A percentile compares a stretch with the other conserved stretches of the same genome.
Evolutionary conservation across 108 stramenopile species (phyloP).

Genomic region (Cyclostephanos invisitatus): DNA sequence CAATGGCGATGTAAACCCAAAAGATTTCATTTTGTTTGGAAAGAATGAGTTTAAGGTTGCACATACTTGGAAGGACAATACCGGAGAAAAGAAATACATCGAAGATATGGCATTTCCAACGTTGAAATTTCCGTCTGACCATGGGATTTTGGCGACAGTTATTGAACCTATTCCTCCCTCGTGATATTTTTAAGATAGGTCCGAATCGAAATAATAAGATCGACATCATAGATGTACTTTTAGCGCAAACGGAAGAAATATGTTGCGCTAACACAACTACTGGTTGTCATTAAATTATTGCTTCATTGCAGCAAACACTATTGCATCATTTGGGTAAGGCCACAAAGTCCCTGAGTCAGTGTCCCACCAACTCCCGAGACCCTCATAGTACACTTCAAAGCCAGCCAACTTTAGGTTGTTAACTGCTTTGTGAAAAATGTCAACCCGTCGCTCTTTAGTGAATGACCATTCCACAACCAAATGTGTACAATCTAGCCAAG

Average conservation of each 20-base stretch:
- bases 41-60: constrained; percentile 52
- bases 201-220: too few relatives aligned
- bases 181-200: constrained; percentile 6
- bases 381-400: constrained; percentile 54
- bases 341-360: constrained; percentile 46
- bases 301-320: constrained; percentile 47
- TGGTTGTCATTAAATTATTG: too few relatives aligned
- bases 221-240: background rate
- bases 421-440: constrained; percentile 49
- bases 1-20: constrained; percentile 74
- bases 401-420: constrained; percentile 44
- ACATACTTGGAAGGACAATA: constrained; percentile 66
- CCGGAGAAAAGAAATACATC: constrained; percentile 56
- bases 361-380: constrained; percentile 62
- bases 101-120: constrained; percentile 77
- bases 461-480: constrained; percentile 64
- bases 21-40: constrained; percentile 73
- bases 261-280: too few relatives aligned
- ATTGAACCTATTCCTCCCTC: constrained; percentile 40
- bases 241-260: background rate
- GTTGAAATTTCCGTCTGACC: constrained; percentile 70
- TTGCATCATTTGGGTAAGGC: constrained; percentile 57
- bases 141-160: constrained; percentile 62
- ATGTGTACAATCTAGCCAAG: constrained; percentile 58
- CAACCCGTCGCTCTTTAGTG: constrained; percentile 57